Base-by-base conservation (phyloP, 2,329 filamentous ascomycete genomes). In the Alternaria longipes region DNA sequence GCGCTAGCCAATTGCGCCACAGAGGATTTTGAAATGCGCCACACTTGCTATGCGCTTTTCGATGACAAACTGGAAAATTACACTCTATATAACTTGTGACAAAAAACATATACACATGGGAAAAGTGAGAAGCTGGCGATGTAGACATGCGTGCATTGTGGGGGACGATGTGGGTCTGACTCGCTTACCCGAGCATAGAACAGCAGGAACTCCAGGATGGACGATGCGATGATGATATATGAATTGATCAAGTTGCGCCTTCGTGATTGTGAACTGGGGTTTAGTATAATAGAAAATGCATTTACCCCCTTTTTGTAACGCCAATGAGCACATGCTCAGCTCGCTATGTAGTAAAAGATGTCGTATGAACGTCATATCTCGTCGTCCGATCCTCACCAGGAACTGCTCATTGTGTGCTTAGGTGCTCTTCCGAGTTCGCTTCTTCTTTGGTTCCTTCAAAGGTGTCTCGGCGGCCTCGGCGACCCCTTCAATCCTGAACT, bases 1-100 rank as follows among this genome's bases (percentile, higher is more conserved):
- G 84, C 84, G 84, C 84, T 86, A 86, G 83, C 84, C 84, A 85
- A 80, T 80, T 80, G 78, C 78, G 78, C 77, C 78, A 80, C 74
- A 75, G 77, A 78, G 76, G 77, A 79, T 73, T 63, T 44, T 22
- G 38, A 41, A 18, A 53, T 55, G 63, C 63, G 63, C 59, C 54
- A 66, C 60, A 62, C 51, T 63, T 63, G 60, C 60, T 60, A 62
- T 64, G 62, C 63, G 65, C 69, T 69, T 61, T 20, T 49, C 30
- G 57, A 56, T 54, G 49, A 6, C 11, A 34, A 32, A 32, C 24
- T 4, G 2, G 4, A 26, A 2, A 2, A 9, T 34, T 30, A 32
- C 49, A 44, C 45, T 18, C 1, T 5, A 30, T 12, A 12, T 7
- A 9, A n/a, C 0, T n/a, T 12, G 20, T 22, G n/a, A 4, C 42